Evolutionary conservation across 495 filamentous ascomycete species (phyloP).

Genomic region (Podospora pseudocomata): DNA sequence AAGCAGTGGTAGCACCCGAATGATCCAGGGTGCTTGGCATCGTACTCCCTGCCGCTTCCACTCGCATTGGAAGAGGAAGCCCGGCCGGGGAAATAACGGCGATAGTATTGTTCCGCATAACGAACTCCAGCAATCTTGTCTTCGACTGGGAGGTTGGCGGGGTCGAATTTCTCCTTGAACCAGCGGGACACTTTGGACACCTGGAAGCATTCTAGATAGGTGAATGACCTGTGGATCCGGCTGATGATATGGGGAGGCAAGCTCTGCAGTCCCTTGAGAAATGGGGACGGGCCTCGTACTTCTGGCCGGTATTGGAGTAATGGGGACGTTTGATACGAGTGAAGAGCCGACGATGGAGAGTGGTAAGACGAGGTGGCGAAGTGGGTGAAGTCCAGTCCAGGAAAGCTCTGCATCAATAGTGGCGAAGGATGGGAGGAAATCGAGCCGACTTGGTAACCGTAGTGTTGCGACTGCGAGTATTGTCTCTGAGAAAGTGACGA

Average conservation of each 20-base stretch:
- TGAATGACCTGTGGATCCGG: constrained; percentile 17
- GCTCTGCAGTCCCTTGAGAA: constrained; percentile 7
- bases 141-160: constrained; percentile 10
- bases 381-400: constrained; percentile 13
- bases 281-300: not conserved
- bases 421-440: constrained; percentile 16
- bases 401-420: constrained; percentile 16
- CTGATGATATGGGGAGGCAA: constrained; percentile 1
- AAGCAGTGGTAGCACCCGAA: constrained; percentile 34
- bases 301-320: not conserved
- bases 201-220: constrained; percentile 17
- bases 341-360: constrained; percentile 2
- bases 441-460: constrained; percentile 15
- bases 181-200: constrained; percentile 13
- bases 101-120: constrained; percentile 24
- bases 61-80: not conserved
- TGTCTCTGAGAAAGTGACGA: constrained; percentile 14
- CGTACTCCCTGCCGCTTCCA: not conserved
- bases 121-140: constrained; percentile 20
- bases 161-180: constrained; percentile 22
- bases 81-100: constrained; percentile 18
- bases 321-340: constrained; percentile 11
- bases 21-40: constrained; percentile 12
- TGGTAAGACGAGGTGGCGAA: constrained; percentile 12
- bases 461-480: constrained; percentile 12